A percentile compares a stretch with the other conserved stretches of the same genome.
These are phyloP conservation scores for Sporothrix phasma DNA, from an alignment of 2,329 filamentous ascomycete species.

Conservation along the genomic window DNA sequence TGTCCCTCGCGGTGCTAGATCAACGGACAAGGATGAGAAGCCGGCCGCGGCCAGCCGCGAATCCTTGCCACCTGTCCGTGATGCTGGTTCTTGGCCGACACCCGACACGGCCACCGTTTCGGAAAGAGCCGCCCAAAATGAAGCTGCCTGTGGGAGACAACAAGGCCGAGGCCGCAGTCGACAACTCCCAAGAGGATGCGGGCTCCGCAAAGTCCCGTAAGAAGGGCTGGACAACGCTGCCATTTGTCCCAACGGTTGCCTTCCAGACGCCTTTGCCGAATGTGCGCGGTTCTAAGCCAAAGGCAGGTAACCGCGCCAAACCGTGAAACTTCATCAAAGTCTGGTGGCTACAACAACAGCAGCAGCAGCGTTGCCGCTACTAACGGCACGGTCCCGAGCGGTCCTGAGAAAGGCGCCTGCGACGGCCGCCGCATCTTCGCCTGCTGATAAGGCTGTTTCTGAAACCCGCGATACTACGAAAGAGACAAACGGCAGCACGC, in stretches of 20 bases:
- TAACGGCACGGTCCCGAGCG: conserved; percentile 16
- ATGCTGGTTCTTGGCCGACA: conserved; percentile 81
- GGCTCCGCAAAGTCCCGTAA: conserved; percentile 39
- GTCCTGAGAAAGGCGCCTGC: conserved; percentile 19
- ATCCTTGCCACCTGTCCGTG: conserved; percentile 55
- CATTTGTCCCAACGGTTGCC: conserved; percentile 72
- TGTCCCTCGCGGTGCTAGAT: conserved; percentile 36
- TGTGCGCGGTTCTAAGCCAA: conserved; percentile 37
- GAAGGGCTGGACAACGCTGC: conserved; percentile 79
- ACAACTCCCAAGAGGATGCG: conserved; percentile 50
- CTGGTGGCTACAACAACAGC: conserved; percentile 22
- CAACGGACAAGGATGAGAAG: conserved; percentile 34
- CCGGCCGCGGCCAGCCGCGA: conserved; percentile 20
- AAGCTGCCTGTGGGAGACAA: conserved; percentile 35
- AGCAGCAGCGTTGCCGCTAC: background rate
- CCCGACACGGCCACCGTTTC: conserved; percentile 63
- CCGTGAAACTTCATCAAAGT: conserved; percentile 25
- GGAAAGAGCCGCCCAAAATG: conserved; percentile 63
- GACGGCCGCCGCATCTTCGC: conserved; percentile 10
- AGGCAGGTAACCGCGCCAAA: conserved; percentile 39
- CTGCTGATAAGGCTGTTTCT: conserved; percentile 30
- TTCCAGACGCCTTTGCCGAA: conserved; percentile 73
- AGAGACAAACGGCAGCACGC: conserved; percentile 26
- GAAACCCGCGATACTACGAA: conserved; percentile 27
- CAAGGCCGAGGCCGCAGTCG: conserved; percentile 48